Percentiles rank a stretch among this genome's conserved stretches.
phyloP scores from a whole-genome alignment of 306 rosid genomes.

The Cotoneaster glaucophyllus region DNA sequence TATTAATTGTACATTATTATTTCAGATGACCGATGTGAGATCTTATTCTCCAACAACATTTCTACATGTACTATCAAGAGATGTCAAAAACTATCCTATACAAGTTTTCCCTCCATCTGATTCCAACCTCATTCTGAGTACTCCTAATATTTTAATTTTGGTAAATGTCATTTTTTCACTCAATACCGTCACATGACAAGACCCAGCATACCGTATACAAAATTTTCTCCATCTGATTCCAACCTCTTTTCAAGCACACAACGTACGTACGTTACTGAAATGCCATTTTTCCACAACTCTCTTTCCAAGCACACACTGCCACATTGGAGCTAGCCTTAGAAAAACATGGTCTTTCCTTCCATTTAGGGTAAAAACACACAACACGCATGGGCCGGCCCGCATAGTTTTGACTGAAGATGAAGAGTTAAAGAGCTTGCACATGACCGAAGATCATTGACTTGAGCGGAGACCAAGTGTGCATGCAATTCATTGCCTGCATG shows the following conservation, averaged over 20 bases:
- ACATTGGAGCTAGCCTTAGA: not conserved
- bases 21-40: too few relatives aligned
- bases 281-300: not conserved
- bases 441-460: not conserved
- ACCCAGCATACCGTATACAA: too few relatives aligned
- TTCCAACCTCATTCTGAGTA: too few relatives aligned
- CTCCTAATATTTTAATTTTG: too few relatives aligned
- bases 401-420: not conserved
- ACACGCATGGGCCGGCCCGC: not conserved
- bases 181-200: not conserved
- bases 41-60: too few relatives aligned
- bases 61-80: not conserved
- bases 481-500: not conserved
- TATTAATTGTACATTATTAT: too few relatives aligned
- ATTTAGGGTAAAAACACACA: not conserved
- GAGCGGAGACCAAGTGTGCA: not conserved
- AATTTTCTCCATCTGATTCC: not conserved
- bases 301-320: not conserved
- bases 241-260: not conserved
- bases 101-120: not conserved
- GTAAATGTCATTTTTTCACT: not conserved
- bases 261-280: too few relatives aligned
- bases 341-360: not conserved
- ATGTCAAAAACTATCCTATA: not conserved
- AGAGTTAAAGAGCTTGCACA: not conserved